phyloP scores from a whole-genome alignment of 371 early-diverging fungal species.

The Actinomortierella wolfii region DNA sequence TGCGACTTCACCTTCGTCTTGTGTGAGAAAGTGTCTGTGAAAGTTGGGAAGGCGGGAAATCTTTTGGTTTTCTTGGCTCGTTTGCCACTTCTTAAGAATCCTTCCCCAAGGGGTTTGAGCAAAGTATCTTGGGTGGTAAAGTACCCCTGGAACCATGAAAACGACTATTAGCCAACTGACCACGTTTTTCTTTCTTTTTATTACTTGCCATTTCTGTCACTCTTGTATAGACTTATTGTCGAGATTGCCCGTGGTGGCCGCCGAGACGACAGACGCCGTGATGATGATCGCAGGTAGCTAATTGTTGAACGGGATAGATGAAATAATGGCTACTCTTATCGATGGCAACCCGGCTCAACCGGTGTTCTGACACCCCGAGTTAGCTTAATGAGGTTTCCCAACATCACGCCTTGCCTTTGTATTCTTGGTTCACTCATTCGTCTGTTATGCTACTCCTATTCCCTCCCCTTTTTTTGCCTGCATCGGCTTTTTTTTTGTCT shows the following conservation, averaged over 20 bases:
- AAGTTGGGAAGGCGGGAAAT: constrained; percentile 1
- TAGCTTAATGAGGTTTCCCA: too few species aligned
- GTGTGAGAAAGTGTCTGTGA: constrained; percentile 2
- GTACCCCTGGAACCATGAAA: too few species aligned
- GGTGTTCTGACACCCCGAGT: too few species aligned
- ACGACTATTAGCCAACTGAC: not conserved
- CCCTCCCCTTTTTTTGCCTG: constrained; percentile 21
- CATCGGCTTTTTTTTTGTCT: constrained; percentile 17
- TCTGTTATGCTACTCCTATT: not conserved
- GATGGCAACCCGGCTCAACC: too few species aligned
- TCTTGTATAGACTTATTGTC: constrained; percentile 64
- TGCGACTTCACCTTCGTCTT: too few species aligned
- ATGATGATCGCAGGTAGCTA: constrained; percentile 25
- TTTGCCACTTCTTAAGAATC: too few species aligned
- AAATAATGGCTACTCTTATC: too few species aligned
- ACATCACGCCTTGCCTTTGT: too few species aligned
- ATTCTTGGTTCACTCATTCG: too few species aligned
- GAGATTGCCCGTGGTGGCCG: constrained; percentile 75
- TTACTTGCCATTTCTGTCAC: constrained; percentile 4
- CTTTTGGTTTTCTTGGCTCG: not conserved
- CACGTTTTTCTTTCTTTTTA: not conserved
- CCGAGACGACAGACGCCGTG: constrained; percentile 48
- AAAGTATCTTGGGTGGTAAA: too few species aligned
- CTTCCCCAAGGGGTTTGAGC: too few species aligned
- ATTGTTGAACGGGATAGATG: too few species aligned